Evolutionary conservation across 179 eudicot genomes (phyloP), one percentile per base, ranked within the genome.

Genomic region (Monotropa hypopitys): DNA sequence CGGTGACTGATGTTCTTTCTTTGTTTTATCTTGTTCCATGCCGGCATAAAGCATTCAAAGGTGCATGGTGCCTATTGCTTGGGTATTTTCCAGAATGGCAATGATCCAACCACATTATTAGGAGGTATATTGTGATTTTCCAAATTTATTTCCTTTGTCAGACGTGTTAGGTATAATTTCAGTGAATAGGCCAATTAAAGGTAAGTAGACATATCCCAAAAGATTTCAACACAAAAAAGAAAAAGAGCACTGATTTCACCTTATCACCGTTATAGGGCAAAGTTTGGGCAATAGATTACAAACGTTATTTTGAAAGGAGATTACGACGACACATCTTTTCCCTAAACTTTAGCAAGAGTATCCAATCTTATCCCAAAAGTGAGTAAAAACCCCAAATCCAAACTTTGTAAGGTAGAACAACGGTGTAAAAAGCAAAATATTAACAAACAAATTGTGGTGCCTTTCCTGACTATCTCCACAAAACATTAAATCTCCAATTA

Each of bases 61-160:
- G 92, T 89, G 77, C 88, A 54, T 70, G 99, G 97, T 81, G 95
- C 99, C 62, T 95, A 91, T 80, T 94, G 98, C 83, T 88, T 94
- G 73, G 97, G 99, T 42, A 78, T 95, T 79, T 95, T 95, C 77
- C 93, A 90, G 84, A 95, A 93, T 84, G 97, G 97, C 74, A 89
- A 89, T 78, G 97, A 95, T 84, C 92, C 95, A 56, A 95, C 99
- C 62, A 95, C 99, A 65, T 91, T 95, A 73, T 83, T 95, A 82
- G 99, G 99, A 87, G 99, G 99, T 95, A 89, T 51, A 23, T 38
- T 79, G 30, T 77, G 72, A 77, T 79, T 51, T 50, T 68, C 76
- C 63, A 70, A 38, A 69, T 33, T 40, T 20, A 46, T 74, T 63
- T 56, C 28, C 66, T 61, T 80, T 7, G 40, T 72, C 10, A 18